Percentiles rank a stretch among this genome's conserved stretches.
These are phyloP conservation scores for Hirsutella rhossiliensis DNA, from an alignment of 2,329 filamentous ascomycete genomes.

Conservation along the genomic window DNA sequence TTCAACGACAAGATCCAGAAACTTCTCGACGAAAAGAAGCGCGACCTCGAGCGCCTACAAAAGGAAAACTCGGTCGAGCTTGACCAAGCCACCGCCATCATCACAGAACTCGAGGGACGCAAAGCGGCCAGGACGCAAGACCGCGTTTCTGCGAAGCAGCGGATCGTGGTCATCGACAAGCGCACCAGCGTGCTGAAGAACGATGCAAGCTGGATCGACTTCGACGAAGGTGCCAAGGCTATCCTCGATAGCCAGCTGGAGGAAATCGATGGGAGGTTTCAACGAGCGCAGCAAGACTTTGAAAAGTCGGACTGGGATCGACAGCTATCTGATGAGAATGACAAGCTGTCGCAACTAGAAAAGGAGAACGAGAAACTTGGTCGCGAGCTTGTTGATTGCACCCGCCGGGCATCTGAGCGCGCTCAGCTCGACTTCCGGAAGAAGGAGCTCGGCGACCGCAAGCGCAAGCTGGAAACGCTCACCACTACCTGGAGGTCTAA, in stretches of 20 bases:
- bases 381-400: slow-evolving; percentile 73
- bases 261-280: slow-evolving; percentile 53
- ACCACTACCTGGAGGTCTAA: slow-evolving; percentile 61
- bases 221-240: slow-evolving; percentile 77
- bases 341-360: slow-evolving; percentile 56
- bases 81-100: slow-evolving; percentile 55
- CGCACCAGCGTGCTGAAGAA: slow-evolving; percentile 54
- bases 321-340: slow-evolving; percentile 54
- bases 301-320: slow-evolving; percentile 56
- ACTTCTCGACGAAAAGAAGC: slow-evolving; percentile 65
- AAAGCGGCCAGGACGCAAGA: slow-evolving; percentile 62
- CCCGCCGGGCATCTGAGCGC: slow-evolving; percentile 66
- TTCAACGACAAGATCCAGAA: slow-evolving; percentile 72
- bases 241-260: slow-evolving; percentile 62
- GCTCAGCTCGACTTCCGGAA: slow-evolving; percentile 75
- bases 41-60: slow-evolving; percentile 62
- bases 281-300: slow-evolving; percentile 49
- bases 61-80: slow-evolving; percentile 64
- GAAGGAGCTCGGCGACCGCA: slow-evolving; percentile 64
- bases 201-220: slow-evolving; percentile 58
- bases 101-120: slow-evolving; percentile 63
- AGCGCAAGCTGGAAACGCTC: slow-evolving; percentile 67
- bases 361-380: slow-evolving; percentile 60
- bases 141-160: slow-evolving; percentile 60
- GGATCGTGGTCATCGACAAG: slow-evolving; percentile 62